These are phyloP conservation scores for Globisporangium heterothallicum DNA, from an alignment of 352 stramenopile species.

Conservation along the genomic window DNA sequence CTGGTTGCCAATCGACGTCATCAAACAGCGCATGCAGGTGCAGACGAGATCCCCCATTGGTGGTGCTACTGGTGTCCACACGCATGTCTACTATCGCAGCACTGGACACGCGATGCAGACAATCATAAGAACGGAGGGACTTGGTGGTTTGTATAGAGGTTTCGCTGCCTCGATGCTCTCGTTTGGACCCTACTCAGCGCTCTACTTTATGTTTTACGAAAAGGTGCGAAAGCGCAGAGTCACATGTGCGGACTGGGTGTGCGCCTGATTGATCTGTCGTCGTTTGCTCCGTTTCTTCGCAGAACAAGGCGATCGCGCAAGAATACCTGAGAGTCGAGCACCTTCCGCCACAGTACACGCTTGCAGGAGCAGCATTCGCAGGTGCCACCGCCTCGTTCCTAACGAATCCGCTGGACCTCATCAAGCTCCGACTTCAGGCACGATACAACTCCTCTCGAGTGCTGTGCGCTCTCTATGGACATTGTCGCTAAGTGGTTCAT, in stretches of 20 bases:
- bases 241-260: background rate
- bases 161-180: slow-evolving; percentile 94
- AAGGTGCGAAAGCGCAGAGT: slow-evolving; percentile 22
- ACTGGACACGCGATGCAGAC: slow-evolving; percentile 87
- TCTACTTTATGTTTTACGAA: slow-evolving; percentile 99
- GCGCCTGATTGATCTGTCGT: background rate
- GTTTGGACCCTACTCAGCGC: slow-evolving; percentile 96
- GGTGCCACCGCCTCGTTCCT: slow-evolving; percentile 91
- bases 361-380: slow-evolving; percentile 70
- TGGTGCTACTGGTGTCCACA: too few species aligned
- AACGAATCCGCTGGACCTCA: slow-evolving; percentile 96
- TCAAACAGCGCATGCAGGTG: slow-evolving; percentile 98
- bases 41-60: slow-evolving; percentile 32
- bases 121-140: slow-evolving; percentile 87
- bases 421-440: slow-evolving; percentile 96
- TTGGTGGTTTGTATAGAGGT: slow-evolving; percentile 92
- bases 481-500: too few species aligned
- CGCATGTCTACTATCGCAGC: slow-evolving; percentile 85
- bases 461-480: too few species aligned
- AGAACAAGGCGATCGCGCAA: slow-evolving; percentile 53
- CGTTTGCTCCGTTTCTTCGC: background rate
- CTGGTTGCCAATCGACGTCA: slow-evolving; percentile 97
- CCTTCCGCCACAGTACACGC: slow-evolving; percentile 54
- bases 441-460: too few species aligned
- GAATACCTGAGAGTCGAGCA: slow-evolving; percentile 31